phyloP scores from a whole-genome alignment of 176 grass and related monocot species.

The Bolboschoenus planiculmis region DNA sequence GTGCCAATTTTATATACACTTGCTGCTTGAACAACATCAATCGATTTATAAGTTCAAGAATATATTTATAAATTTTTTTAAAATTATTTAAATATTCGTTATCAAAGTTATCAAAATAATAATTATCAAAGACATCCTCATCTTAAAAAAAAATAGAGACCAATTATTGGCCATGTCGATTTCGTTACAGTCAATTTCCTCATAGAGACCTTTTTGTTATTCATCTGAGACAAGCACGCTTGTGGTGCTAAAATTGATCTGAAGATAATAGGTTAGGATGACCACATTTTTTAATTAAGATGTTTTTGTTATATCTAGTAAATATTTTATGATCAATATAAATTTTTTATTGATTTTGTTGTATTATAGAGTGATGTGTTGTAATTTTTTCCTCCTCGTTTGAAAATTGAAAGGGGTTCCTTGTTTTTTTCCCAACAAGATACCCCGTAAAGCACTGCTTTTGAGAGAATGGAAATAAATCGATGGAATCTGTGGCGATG shows the following conservation, averaged over 20 bases:
- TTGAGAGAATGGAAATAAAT: neutral
- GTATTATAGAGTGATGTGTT: too few species aligned
- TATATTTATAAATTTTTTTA: too few species aligned
- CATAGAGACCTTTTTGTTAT: conserved; percentile 7
- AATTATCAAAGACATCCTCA: too few species aligned
- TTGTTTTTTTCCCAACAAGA: neutral
- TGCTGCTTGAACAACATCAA: neutral
- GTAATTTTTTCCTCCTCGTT: too few species aligned
- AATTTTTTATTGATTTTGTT: too few species aligned
- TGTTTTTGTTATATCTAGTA: too few species aligned
- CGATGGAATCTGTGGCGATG: neutral
- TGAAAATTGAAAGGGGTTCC: neutral
- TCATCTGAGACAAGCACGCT: neutral
- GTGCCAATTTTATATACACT: neutral
- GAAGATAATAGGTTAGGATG: conserved; percentile 9
- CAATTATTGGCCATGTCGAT: neutral
- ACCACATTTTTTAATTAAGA: too few species aligned
- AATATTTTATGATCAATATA: too few species aligned
- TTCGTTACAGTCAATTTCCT: conserved; percentile 20
- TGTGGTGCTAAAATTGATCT: neutral
- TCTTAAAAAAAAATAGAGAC: too few species aligned
- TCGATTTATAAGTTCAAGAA: too few species aligned
- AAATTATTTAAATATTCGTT: too few species aligned
- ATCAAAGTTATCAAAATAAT: too few species aligned
- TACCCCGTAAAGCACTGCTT: neutral